A percentile compares a stretch with the other conserved stretches of the same genome.
Conservation (phyloP, 768 basidiomycete genomes). For the Tulasnella sp. region DNA sequence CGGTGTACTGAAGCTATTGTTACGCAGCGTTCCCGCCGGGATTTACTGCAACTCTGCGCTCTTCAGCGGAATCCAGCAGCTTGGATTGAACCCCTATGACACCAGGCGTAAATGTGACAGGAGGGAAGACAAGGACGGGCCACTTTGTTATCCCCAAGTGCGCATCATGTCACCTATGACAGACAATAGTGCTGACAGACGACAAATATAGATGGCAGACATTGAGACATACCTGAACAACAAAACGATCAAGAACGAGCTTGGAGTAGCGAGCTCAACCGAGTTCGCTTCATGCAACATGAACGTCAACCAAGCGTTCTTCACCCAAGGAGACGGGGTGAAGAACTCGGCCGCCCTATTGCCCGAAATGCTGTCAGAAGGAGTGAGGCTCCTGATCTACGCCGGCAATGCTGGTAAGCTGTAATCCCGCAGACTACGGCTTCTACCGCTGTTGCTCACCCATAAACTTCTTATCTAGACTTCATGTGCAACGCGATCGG, state of each 20-base stretch:
- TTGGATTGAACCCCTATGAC: conserved; percentile 85
- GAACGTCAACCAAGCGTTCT: conserved; percentile 52
- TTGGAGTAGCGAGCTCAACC: conserved; percentile 54
- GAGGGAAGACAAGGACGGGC: conserved; percentile 39
- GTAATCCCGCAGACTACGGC: no score
- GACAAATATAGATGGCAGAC: conserved; percentile 54
- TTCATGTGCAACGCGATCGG: conserved; percentile 86
- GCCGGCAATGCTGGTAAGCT: conserved; percentile 50
- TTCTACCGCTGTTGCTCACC: no score
- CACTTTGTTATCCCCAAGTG: conserved; percentile 42
- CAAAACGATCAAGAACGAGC: conserved; percentile 59
- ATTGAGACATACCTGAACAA: conserved; percentile 84
- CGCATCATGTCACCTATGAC: background rate
- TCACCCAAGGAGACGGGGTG: conserved; percentile 73
- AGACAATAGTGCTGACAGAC: conserved; percentile 24
- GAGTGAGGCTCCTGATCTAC: conserved; percentile 78
- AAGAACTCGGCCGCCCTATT: conserved; percentile 72
- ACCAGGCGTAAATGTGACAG: conserved; percentile 67
- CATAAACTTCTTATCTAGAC: conserved; percentile 36
- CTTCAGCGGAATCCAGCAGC: conserved; percentile 40
- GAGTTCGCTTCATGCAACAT: conserved; percentile 44
- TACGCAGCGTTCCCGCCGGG: conserved; percentile 49
- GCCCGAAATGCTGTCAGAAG: conserved; percentile 70
- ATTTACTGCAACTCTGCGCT: conserved; percentile 75
- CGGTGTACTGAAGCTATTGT: background rate